phyloP scores from a whole-genome alignment of 2,329 filamentous ascomycete species.

The Sporothrix globosa region DNA sequence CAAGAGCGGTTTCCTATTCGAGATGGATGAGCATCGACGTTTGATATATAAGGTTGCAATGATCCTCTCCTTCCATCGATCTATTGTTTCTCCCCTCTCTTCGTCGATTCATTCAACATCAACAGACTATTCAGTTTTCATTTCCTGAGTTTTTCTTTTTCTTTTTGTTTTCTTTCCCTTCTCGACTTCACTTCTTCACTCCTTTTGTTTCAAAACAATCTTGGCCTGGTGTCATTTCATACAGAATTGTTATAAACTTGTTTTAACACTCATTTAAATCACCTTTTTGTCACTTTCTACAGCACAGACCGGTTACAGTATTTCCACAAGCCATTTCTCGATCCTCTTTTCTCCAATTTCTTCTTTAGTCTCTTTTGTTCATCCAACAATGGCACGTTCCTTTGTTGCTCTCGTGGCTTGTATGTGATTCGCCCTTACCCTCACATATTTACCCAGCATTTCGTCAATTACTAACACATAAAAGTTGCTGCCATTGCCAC shows the following conservation, averaged over 20 bases:
- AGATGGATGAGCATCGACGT: not conserved
- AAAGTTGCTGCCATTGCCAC: conserved; percentile 33
- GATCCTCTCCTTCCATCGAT: conserved; percentile 22
- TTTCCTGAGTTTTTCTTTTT: conserved; percentile 10
- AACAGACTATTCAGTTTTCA: conserved; percentile 9
- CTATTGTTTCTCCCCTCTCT: conserved; percentile 12
- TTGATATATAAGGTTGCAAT: conserved; percentile 28
- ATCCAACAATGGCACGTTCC: conserved; percentile 30
- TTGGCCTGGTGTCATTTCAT: conserved; percentile 21
- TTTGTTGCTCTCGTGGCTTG: conserved; percentile 32
- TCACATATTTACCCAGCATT: not conserved
- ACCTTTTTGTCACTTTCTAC: not conserved
- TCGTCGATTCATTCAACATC: conserved; percentile 2
- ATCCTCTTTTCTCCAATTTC: not conserved
- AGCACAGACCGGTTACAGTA: not conserved
- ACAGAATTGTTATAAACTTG: conserved; percentile 10
- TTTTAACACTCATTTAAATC: not conserved
- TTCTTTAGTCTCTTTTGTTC: not conserved
- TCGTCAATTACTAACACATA: not conserved
- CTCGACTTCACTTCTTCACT: conserved; percentile 20
- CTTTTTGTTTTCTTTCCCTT: conserved; percentile 2
- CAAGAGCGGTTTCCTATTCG: conserved; percentile 6
- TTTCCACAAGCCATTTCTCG: not conserved
- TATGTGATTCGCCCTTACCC: conserved; percentile 11
- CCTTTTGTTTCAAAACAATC: not conserved